Evolutionary conservation across 2,329 filamentous ascomycete species (phyloP).

Genomic region (Aspergillus sp.): DNA sequence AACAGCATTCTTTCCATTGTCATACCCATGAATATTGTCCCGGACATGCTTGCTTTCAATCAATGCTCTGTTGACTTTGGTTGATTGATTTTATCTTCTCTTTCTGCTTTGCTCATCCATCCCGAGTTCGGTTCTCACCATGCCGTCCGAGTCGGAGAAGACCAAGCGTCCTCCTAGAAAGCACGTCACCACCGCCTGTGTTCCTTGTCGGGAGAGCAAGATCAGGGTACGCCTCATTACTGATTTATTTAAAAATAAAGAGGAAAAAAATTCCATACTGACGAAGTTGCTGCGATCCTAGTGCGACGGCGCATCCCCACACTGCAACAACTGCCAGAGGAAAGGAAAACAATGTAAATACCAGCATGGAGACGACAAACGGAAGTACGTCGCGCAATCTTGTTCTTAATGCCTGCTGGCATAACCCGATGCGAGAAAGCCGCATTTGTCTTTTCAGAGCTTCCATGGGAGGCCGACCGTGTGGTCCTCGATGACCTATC

Average conservation of each 20-base stretch:
- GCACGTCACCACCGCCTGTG: conserved; percentile 47
- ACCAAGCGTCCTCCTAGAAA: conserved; percentile 26
- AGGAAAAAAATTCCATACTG: background rate
- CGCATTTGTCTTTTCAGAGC: background rate
- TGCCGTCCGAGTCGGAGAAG: conserved; percentile 7
- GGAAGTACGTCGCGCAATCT: conserved; percentile 31
- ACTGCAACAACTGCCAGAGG: conserved; percentile 40
- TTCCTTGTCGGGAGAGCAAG: conserved; percentile 48
- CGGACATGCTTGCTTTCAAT: conserved; percentile 2
- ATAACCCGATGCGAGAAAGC: background rate
- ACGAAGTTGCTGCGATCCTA: conserved; percentile 10
- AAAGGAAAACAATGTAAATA: conserved; percentile 41
- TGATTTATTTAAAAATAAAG: background rate
- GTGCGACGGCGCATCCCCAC: conserved; percentile 40
- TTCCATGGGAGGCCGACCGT: background rate
- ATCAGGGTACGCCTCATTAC: conserved; percentile 35
- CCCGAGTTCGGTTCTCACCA: background rate
- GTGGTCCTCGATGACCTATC: background rate
- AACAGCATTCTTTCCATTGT: conserved; percentile 5
- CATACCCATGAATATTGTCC: conserved; percentile 4
- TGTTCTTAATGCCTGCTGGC: background rate
- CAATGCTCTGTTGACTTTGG: conserved; percentile 10
- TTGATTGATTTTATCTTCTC: background rate
- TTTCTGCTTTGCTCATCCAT: background rate
- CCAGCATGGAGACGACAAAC: conserved; percentile 39